Percentiles rank a stretch among this genome's conserved stretches.
Conservation (phyloP, 805 yeast genomes). For the Candida gorgasii region DNA sequence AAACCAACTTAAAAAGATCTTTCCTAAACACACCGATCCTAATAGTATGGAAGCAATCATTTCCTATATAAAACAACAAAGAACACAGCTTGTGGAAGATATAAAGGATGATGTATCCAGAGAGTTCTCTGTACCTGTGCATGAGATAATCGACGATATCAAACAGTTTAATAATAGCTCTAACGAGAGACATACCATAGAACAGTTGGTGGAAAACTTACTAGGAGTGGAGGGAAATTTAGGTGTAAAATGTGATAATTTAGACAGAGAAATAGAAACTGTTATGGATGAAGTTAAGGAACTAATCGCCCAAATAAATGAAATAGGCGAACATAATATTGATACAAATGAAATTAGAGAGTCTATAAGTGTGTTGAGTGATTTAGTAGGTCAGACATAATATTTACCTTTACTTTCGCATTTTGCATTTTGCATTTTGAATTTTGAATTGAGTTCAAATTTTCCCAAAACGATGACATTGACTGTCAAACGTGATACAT, state of each 20-base stretch:
- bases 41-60: conserved; percentile 11
- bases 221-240: conserved; percentile 2
- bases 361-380: conserved; percentile 6
- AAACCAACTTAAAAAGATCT: conserved; percentile 12
- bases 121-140: conserved; percentile 27
- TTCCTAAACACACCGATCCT: conserved; percentile 12
- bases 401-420: no score
- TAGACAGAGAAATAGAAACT: conserved; percentile 12
- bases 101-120: conserved; percentile 16
- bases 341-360: conserved; percentile 1
- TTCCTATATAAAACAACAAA: conserved; percentile 5
- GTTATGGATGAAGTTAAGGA: conserved; percentile 9
- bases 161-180: conserved; percentile 7
- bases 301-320: conserved; percentile 4
- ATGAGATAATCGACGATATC: conserved; percentile 10
- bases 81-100: conserved; percentile 6
- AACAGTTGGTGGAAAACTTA: conserved; percentile 9
- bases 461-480: no score
- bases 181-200: conserved; percentile 4
- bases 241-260: not conserved
- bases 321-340: not conserved
- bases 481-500: no score
- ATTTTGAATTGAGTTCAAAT: no score
- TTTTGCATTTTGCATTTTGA: no score
- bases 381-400: not conserved